Evolutionary conservation across 345 rosid genomes (phyloP).

Genomic region (Syzygium aromaticum): DNA sequence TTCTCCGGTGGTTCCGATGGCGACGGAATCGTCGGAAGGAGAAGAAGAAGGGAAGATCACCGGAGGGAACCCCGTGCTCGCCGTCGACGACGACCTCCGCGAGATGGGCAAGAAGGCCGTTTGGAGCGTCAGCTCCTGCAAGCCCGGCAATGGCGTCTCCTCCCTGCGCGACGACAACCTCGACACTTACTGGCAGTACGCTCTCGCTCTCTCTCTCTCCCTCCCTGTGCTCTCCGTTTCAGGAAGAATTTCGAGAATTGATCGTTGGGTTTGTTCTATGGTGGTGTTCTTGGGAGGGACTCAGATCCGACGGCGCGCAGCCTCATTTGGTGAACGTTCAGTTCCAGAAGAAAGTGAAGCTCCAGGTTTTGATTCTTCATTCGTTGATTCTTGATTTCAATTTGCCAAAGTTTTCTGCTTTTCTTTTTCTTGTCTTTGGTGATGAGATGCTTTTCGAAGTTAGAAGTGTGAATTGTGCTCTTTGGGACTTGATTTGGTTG

Average conservation of each 20-base stretch:
- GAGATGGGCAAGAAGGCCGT: constrained; percentile 91
- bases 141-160: constrained; percentile 83
- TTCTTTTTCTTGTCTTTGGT: background rate
- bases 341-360: constrained; percentile 90
- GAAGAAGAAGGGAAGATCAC: constrained; percentile 83
- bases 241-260: background rate
- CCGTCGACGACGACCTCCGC: constrained; percentile 69
- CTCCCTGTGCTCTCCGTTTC: background rate
- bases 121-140: constrained; percentile 98
- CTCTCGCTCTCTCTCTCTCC: background rate
- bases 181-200: constrained; percentile 91
- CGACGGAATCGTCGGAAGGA: constrained; percentile 83
- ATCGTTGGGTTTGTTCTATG: background rate
- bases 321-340: constrained; percentile 93
- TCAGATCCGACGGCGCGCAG: constrained; percentile 93
- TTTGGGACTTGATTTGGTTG: background rate
- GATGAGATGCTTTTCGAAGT: background rate
- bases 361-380: constrained; percentile 39
- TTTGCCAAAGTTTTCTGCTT: background rate
- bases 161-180: constrained; percentile 83
- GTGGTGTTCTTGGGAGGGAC: background rate
- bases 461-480: background rate
- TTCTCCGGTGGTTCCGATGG: constrained; percentile 26
- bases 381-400: background rate
- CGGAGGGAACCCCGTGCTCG: constrained; percentile 52